Base-by-base conservation (phyloP, 768 basidiomycete genomes). In the Ramaria rubella region DNA sequence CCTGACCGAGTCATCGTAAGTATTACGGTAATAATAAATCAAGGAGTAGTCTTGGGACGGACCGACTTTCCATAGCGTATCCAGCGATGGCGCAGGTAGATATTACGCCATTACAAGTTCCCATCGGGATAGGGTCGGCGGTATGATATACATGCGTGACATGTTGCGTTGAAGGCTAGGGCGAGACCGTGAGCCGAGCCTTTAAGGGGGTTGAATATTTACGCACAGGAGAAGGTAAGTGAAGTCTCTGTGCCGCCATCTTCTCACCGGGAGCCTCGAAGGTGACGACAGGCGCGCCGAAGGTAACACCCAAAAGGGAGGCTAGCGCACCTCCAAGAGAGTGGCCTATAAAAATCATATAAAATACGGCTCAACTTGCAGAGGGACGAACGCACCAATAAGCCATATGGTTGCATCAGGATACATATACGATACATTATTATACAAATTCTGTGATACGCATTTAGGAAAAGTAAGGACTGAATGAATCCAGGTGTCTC, bases 121-220 rank as follows among this genome's bases (percentile, higher is more conserved):
- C 90, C 81, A 89, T 88, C 3, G 94, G 81, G 33, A 97, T 90
- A 0, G 94, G 94, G 75, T 98, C 95, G 21, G 87, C 94, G 1
- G 88, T 97, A 66, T 97, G 87, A 64, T 89, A 95, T 7, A 97
- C 77, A 64, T 97, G 92, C 0, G 87, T 93, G 40, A 95, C 75
- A 60, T 90, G 87, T 3, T 83, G 80, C 0, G 77, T 76, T 1
- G 85, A 83, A 0, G 85, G 87, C 86, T 88, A 62, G 17, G 29
- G 3, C n/a, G 15, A 40, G n/a, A 42, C 40, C n/a, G 17, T 42
- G 40, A 42, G 23, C n/a, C 14, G n/a, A 17, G n/a, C n/a, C 19
- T 4, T 14, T 40, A 23, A 42, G 9, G 5, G n/a, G 21, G 38
- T 38, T 19, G 30, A 12, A 72, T 69, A 3, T 69, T 69, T 9